These are phyloP conservation scores for Zizania palustris DNA, from an alignment of 202 grass and related monocot species.

Conservation along the genomic window DNA sequence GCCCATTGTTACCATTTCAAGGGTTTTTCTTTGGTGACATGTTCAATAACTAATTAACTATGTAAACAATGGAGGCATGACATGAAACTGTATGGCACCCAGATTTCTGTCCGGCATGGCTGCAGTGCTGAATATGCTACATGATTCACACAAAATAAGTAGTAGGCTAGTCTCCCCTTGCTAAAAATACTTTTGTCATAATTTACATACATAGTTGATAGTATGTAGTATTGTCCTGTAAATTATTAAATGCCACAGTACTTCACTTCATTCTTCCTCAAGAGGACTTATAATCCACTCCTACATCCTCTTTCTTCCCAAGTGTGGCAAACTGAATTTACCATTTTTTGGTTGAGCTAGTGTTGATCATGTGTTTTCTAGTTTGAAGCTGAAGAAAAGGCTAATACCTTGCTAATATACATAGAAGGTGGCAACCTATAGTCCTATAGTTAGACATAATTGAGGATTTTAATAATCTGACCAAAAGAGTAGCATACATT, in stretches of 20 bases:
- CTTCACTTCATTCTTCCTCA: background rate
- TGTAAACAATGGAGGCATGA: slow-evolving; percentile 25
- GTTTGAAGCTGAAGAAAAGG: background rate
- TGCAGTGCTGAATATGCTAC: background rate
- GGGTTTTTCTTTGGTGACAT: background rate
- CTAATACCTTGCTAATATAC: background rate
- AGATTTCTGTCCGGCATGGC: slow-evolving; percentile 8
- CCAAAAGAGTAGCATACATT: background rate
- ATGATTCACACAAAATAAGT: slow-evolving; percentile 16
- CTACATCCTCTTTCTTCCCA: background rate
- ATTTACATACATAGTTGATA: background rate
- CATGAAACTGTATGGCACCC: background rate
- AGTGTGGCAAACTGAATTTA: background rate
- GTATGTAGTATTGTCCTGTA: background rate
- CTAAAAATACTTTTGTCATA: background rate
- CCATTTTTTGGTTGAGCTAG: background rate
- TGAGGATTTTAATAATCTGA: background rate
- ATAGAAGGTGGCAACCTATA: background rate
- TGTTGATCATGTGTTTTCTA: background rate
- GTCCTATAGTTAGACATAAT: background rate
- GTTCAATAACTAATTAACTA: background rate
- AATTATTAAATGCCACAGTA: background rate
- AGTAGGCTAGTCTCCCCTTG: background rate
- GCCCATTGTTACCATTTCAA: background rate
- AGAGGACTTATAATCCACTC: background rate